These are phyloP conservation scores for Fusarium pseudonygamai DNA, from an alignment of 2,329 filamentous ascomycete genomes.

Conservation along the genomic window DNA sequence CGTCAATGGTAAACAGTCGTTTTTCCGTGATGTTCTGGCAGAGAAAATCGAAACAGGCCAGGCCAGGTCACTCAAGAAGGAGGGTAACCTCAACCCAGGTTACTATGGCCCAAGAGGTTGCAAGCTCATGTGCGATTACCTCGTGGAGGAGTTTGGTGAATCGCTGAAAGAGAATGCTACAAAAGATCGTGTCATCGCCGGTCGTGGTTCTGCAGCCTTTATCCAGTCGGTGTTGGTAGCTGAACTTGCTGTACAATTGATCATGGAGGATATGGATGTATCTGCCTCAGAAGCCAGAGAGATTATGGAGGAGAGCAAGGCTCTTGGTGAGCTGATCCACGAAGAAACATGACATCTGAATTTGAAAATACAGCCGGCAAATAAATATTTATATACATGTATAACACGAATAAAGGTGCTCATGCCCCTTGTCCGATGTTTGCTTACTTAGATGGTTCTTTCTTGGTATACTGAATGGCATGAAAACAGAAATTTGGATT, in stretches of 20 bases:
- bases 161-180: constrained; percentile 70
- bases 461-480: neutral
- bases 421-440: neutral
- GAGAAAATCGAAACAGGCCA: constrained; percentile 65
- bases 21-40: constrained; percentile 68
- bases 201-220: constrained; percentile 72
- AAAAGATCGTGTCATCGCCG: constrained; percentile 72
- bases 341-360: constrained; percentile 57
- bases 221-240: constrained; percentile 81
- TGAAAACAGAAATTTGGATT: constrained; percentile 17
- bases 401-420: constrained; percentile 9
- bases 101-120: constrained; percentile 86
- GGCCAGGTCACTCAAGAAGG: constrained; percentile 67
- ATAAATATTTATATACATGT: neutral
- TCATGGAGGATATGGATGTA: constrained; percentile 65
- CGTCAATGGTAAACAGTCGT: constrained; percentile 66
- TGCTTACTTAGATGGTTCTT: neutral
- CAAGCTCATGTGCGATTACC: constrained; percentile 74
- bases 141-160: constrained; percentile 68
- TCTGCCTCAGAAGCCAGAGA: constrained; percentile 54
- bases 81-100: constrained; percentile 72
- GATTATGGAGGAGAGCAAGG: constrained; percentile 73
- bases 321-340: constrained; percentile 73
- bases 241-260: constrained; percentile 67
- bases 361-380: neutral